These are phyloP conservation scores for Arabidopsis thaliana DNA, from an alignment of 345 rosid species.

Conservation along the genomic window DNA sequence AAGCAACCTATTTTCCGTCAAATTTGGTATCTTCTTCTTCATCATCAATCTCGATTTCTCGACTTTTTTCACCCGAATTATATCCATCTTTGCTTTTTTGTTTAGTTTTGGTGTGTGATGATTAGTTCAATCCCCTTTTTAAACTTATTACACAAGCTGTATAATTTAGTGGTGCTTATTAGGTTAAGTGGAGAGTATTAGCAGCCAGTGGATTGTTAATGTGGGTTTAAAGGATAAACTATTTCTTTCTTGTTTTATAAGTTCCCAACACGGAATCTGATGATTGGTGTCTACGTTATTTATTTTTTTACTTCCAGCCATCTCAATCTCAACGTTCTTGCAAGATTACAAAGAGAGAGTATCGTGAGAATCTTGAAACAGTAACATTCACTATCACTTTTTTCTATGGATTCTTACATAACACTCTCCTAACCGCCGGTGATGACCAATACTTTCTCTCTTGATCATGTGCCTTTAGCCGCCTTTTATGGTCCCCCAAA, in stretches of 20 bases:
- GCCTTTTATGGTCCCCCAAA: neutral
- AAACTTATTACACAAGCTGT: neutral
- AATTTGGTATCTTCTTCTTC: neutral
- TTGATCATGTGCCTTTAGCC: neutral
- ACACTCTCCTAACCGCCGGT: neutral
- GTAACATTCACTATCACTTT: neutral
- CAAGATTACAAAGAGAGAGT: neutral
- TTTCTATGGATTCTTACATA: neutral
- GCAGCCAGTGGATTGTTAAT: neutral
- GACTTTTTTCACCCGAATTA: neutral
- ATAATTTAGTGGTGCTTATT: neutral
- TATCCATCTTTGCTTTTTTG: neutral
- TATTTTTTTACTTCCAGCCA: neutral
- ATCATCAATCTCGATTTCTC: neutral
- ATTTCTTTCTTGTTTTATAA: neutral
- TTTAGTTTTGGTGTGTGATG: neutral
- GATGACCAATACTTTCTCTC: neutral
- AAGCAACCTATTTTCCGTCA: neutral
- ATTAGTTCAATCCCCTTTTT: neutral
- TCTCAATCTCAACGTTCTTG: neutral
- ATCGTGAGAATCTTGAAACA: neutral
- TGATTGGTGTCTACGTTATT: neutral
- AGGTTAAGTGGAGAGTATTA: conserved; percentile 12
- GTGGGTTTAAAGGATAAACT: neutral
- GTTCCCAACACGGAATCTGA: neutral